Conservation (phyloP, 192 early-diverging fungal genomes). For the Backusella parvicylindrica region DNA sequence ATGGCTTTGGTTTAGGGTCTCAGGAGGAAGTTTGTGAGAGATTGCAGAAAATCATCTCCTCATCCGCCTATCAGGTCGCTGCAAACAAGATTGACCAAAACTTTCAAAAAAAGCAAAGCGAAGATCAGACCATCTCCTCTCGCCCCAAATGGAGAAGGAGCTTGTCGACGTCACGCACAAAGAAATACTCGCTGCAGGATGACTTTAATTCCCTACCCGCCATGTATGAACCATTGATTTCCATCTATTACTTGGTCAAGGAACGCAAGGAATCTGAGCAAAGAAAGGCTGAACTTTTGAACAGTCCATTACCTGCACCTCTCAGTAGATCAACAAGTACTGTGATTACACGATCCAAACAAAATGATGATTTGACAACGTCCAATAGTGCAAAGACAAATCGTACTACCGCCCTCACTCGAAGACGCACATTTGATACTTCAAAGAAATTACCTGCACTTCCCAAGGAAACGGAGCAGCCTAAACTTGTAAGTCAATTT, state of each 20-base stretch:
- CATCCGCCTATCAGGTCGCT: conserved; percentile 44
- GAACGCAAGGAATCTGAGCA: conserved; percentile 32
- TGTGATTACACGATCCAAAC: not conserved
- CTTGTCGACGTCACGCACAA: not conserved
- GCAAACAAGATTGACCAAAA: conserved; percentile 22
- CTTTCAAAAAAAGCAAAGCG: conserved; percentile 7
- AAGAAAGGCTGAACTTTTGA: not conserved
- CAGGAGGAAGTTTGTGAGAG: conserved; percentile 51
- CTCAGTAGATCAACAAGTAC: conserved; percentile 8
- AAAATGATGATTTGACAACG: not conserved
- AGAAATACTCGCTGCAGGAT: not conserved
- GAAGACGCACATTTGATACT: conserved; percentile 10
- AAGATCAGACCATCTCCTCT: not conserved
- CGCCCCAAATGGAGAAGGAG: conserved; percentile 9
- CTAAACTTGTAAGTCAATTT: not conserved
- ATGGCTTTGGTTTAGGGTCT: conserved; percentile 77
- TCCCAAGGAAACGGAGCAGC: not conserved
- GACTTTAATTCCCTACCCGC: conserved; percentile 18
- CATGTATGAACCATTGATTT: conserved; percentile 62
- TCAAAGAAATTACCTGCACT: conserved; percentile 5
- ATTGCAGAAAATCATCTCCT: conserved; percentile 46
- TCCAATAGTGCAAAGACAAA: not conserved
- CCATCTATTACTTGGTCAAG: conserved; percentile 80
- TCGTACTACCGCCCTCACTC: not conserved
- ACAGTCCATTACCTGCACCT: not conserved